Evolutionary conservation across 1,284 basidiomycete genomes (phyloP), one percentile per base, ranked within the genome.

Genomic region (Gymnopus androsaceus): DNA sequence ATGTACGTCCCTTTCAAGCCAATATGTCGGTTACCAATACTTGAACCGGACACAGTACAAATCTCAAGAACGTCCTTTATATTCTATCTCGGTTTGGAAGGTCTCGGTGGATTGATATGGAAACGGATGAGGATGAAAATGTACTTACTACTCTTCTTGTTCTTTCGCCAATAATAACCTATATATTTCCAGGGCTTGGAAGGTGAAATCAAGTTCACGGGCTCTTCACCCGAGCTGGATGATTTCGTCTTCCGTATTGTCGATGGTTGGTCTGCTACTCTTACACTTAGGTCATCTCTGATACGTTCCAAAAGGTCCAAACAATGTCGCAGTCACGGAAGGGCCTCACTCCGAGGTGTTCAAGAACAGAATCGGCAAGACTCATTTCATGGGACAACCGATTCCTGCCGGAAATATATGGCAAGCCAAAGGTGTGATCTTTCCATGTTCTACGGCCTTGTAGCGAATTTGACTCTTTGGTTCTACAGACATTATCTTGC

Each of bases 11-110:
- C n/a, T n/a, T 0, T 23, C 4, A 28, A 19, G n/a, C 4, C 27
- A 9, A 12, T 30, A 15, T n/a, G 2, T 17, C 7, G 23, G 21
- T 17, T 9, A 34, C 37, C 21, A 11, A 21, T 48, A 30, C 21
- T 33, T 31, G 33, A 37, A 17, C 27, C 30, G 23, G 12, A 4
- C 30, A 19, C 21, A 51, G 34, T 34, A 7, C 21, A 12, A 30
- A 79, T 82, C 4, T 88, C 85, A 11, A 78, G 84, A 25, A 81
- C 88, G 38, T 90, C 92, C 0, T 76, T 90, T 11, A 81, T 95
- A 57, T 95, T 93, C 67, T 96, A 97, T 66, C 74, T 89, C 62
- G 94, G 92, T 0, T 70, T 95, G 34, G 94, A 96, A 64, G 93
- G 93, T 0, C 72, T 94, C 3, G 92, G 92, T n/a, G 83, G 81